These are phyloP conservation scores for Eimeria brunetti DNA, from an alignment of 169 alveolate genomes.

Conservation along the genomic window DNA sequence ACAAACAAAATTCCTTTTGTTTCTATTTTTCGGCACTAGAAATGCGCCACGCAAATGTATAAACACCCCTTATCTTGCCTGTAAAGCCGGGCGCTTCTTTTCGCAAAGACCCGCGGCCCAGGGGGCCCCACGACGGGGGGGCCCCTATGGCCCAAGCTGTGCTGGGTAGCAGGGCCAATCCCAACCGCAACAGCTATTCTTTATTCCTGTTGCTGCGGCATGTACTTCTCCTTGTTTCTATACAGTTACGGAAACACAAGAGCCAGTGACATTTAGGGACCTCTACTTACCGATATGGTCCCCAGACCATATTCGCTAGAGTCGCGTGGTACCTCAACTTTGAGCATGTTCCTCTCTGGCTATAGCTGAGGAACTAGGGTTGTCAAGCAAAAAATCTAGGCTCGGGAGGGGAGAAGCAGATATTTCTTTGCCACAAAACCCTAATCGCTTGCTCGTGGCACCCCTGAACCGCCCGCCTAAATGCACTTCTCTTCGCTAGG, in stretches of 20 bases:
- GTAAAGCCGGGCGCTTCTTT: neutral
- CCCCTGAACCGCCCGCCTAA: neutral
- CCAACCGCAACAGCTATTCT: neutral
- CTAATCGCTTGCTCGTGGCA: neutral
- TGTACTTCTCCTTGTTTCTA: neutral
- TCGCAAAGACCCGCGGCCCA: neutral
- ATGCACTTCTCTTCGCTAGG: neutral
- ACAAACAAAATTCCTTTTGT: neutral
- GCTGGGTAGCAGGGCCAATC: too few species aligned
- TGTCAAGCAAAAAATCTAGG: neutral
- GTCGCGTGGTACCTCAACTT: neutral
- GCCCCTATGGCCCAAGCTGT: neutral
- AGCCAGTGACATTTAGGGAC: neutral
- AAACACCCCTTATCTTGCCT: neutral
- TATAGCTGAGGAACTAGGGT: neutral
- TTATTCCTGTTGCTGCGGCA: neutral
- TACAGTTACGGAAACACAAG: neutral
- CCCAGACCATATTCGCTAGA: neutral
- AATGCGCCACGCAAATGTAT: neutral
- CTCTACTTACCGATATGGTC: neutral
- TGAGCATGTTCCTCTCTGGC: neutral
- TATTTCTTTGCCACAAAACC: neutral
- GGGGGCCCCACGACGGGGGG: neutral
- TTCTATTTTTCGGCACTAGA: neutral
- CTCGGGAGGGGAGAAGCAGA: neutral